Base-by-base conservation (phyloP, 2,329 filamentous ascomycete genomes). In the Clarireedia homoeocarpa region DNA sequence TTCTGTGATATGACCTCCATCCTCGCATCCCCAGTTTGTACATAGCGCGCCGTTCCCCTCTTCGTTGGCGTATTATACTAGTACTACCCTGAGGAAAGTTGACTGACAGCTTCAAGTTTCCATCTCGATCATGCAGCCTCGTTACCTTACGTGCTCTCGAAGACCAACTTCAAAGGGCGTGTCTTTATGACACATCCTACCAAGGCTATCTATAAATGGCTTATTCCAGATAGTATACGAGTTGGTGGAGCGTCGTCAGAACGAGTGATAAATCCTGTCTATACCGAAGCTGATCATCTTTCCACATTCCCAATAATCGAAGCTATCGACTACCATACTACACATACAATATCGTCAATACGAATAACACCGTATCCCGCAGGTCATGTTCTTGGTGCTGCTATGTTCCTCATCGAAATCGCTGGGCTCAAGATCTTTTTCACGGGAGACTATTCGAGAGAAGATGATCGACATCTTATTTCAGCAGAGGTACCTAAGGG, bases 171-270 rank as follows among this genome's bases (percentile, higher is more conserved):
- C 77, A 87, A 88, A 62, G 94, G 94, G 49, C 85, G 91, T 23
- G 92, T 97, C 59, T 97, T 96, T 76, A 99, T 97, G 92, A 99
- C 94, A 51, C 94, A 99, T 76, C 91, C 94, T 1, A 99, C 94
- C 48, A 97, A 99, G 72, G 94, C 94, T 65, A 99, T 99, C 70
- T 99, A 99, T 81, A 97, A 97, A 74, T 97, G 94, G 92, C 83
- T 97, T 51, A 96, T 97, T 61, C 91, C 96, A 72, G 94, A 99
- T 73, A 95, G 91, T 63, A 89, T 99, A 46, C 86, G 94, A 58
- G 91, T 99, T 30, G 87, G 86, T 69, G 88, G 84, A 67, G 84
- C 81, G 4, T 83, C 82, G 2, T 83, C 81, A 9, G 47, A 58
- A 40, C 48, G 40, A 42, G 61, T 77, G 0, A 78, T 88, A 66